Evolutionary conservation across 306 rosid genomes (phyloP).

Genomic region (Citrullus amarus): DNA sequence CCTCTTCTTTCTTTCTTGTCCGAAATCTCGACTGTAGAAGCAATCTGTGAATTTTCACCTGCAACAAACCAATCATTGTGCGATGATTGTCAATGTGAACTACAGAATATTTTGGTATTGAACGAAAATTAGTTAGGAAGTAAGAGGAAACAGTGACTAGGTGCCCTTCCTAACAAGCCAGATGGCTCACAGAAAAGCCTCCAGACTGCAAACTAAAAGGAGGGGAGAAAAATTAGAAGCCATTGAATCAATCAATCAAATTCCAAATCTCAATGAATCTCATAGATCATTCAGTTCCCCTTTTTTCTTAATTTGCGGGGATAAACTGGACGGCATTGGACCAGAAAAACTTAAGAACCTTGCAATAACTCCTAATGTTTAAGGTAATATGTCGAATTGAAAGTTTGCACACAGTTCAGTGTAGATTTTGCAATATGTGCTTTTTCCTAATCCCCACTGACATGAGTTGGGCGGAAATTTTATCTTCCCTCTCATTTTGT

Average conservation of each 20-base stretch:
- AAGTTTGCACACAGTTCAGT: background rate
- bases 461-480: no score
- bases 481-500: no score
- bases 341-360: background rate
- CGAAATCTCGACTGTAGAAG: slow-evolving; percentile 49
- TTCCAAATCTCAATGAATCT: background rate
- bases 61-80: background rate
- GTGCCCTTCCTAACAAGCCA: background rate
- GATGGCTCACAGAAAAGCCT: background rate
- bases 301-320: background rate
- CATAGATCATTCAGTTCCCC: background rate
- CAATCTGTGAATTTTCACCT: slow-evolving; percentile 92
- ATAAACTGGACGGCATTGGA: background rate
- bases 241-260: background rate
- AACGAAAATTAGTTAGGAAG: background rate
- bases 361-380: background rate
- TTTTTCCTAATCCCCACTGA: no score
- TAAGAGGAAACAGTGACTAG: background rate
- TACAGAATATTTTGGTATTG: background rate
- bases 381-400: background rate
- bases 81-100: background rate
- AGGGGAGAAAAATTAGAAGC: background rate
- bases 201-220: background rate
- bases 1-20: slow-evolving; percentile 71
- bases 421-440: background rate